Base-by-base conservation (phyloP, 345 rosid species). In the Gossypium rotundifolium region DNA sequence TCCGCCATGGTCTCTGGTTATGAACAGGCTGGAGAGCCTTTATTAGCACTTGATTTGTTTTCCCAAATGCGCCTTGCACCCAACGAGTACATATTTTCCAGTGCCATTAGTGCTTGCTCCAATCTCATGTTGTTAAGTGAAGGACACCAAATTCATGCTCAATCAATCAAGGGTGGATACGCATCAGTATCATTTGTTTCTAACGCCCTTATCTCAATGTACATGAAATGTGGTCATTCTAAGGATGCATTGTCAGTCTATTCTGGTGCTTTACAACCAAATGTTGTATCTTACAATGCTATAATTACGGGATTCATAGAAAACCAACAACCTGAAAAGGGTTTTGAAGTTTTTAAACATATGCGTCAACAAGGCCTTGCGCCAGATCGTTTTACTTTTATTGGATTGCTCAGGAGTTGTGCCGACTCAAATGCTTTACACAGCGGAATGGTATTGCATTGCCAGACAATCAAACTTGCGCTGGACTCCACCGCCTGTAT, bases 1-100 rank as follows among this genome's bases (percentile, higher is more conserved):
- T 85, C 94, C 6, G 88, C 92, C 60, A 81, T 90, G 83, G 82
- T 90, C 57, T 85, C 92, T 7, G 92, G 87, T 18, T 87, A 86
- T 80, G 83, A 71, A 60, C 92, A 87, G 67, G 65, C 57, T 46
- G 86, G 85, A 25, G 53, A 81, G 27, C 80, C 80, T 65, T 4
- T 67, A 6, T 55, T 80, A 60, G 89, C 90, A 7, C 77, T 85
- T 25, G 74, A 75, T 9, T 73, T 87, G 22, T 87, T 85, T 73
- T 76, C 86, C 13, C 74, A 42, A 44, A 62, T 85, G 79, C 76
- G 52, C 3, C 29, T 78, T 65, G 76, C 73, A 61, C 87, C 94
- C 61, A 90, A 90, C 69, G 92, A 88, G 72, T 81, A 79, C 40
- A 40, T 89, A 22, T 84, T 80, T 52, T 77, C 86, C 54, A 86